Evolutionary conservation across 75 land plant species (phyloP).

Genomic region (Larix kaempferi): DNA sequence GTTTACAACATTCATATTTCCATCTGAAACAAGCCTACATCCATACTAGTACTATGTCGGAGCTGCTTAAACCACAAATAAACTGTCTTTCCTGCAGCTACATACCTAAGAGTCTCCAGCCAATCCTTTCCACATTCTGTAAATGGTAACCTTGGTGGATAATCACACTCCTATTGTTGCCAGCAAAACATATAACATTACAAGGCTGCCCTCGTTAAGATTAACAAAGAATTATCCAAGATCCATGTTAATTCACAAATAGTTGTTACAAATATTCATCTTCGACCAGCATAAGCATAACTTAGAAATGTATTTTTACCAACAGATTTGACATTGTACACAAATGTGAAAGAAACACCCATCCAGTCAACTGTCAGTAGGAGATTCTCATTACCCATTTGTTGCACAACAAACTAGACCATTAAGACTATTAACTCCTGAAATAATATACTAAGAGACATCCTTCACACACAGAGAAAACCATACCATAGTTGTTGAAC

Average conservation of each 20-base stretch:
- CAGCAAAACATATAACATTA: slow-evolving; percentile 3
- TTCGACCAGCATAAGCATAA: neutral
- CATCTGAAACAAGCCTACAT: neutral
- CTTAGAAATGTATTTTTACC: neutral
- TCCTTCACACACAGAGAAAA: neutral
- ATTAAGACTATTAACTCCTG: neutral
- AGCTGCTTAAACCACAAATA: neutral
- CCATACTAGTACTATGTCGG: neutral
- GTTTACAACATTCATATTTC: neutral
- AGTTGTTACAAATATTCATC: neutral
- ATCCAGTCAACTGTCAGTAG: neutral
- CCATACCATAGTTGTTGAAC: neutral
- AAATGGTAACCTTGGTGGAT: slow-evolving; percentile 37
- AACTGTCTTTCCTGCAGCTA: neutral
- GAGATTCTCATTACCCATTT: neutral
- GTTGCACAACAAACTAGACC: neutral
- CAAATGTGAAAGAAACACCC: neutral
- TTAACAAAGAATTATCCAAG: neutral
- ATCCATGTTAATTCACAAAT: neutral
- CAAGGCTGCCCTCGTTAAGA: neutral
- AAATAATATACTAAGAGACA: neutral
- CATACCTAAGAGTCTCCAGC: slow-evolving; percentile 38
- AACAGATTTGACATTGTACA: neutral
- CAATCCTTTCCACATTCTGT: slow-evolving; percentile 51
- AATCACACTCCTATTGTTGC: slow-evolving; percentile 41